Conservation (phyloP, 805 yeast species). For the Wickerhamiella vanderwaltii region DNA sequence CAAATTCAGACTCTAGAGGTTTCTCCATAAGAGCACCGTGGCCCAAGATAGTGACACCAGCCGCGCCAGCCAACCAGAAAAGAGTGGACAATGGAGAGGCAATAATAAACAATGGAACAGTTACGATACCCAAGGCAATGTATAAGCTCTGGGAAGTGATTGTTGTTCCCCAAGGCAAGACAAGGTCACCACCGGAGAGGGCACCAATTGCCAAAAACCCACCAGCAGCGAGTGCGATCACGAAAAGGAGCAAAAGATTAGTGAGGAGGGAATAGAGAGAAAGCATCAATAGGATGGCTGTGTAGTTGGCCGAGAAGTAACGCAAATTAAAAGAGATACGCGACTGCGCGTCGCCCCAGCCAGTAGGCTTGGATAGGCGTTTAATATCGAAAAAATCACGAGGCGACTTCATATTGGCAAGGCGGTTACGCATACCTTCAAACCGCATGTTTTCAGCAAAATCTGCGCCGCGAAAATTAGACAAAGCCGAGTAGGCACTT, state of each 20-base stretch:
- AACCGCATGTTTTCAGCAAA: conserved; percentile 14
- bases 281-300: conserved; percentile 55
- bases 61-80: conserved; percentile 85
- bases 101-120: conserved; percentile 69
- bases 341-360: conserved; percentile 78
- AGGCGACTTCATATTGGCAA: conserved; percentile 70
- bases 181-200: conserved; percentile 74
- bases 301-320: conserved; percentile 79
- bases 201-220: conserved; percentile 71
- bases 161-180: conserved; percentile 50
- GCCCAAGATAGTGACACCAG: conserved; percentile 60
- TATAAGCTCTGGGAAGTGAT: conserved; percentile 64
- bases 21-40: conserved; percentile 91
- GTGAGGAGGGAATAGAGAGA: conserved; percentile 80
- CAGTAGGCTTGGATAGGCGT: conserved; percentile 80
- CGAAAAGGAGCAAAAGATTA: conserved; percentile 73
- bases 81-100: conserved; percentile 84
- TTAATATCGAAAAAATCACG: conserved; percentile 89
- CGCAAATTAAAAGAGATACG: conserved; percentile 79
- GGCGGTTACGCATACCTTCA: conserved; percentile 40
- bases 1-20: conserved; percentile 89
- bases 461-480: conserved; percentile 3
- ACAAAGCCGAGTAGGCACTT: conserved; percentile 8
- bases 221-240: conserved; percentile 54
- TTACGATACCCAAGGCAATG: conserved; percentile 64